phyloP scores from a whole-genome alignment of 1,284 basidiomycete genomes.

The Puccinia novopanici region DNA sequence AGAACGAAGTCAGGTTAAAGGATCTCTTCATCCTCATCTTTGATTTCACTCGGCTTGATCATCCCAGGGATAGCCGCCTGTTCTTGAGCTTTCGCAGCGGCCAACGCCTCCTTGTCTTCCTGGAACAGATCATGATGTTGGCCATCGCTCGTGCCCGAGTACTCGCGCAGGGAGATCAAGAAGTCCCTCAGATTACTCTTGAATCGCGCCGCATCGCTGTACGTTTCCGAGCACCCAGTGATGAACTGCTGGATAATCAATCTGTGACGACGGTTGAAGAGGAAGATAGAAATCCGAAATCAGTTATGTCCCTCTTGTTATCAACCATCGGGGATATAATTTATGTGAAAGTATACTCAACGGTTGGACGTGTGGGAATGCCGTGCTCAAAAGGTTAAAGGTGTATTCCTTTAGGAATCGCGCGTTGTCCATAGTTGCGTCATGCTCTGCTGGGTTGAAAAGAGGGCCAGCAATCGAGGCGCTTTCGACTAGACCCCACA shows the following conservation, averaged over 20 bases:
- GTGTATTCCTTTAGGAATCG: slow-evolving; percentile 85
- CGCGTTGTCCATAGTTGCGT: slow-evolving; percentile 77
- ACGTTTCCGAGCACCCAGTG: slow-evolving; percentile 76
- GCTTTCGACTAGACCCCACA: slow-evolving; percentile 90
- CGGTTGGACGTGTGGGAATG: slow-evolving; percentile 82
- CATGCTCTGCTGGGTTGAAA: slow-evolving; percentile 62
- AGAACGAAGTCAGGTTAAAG: slow-evolving; percentile 53
- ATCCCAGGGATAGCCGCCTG: slow-evolving; percentile 95
- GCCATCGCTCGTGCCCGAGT: slow-evolving; percentile 64
- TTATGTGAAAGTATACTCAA: slow-evolving; percentile 25
- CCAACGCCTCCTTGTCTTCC: slow-evolving; percentile 88
- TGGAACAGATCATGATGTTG: slow-evolving; percentile 80
- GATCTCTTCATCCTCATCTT: slow-evolving; percentile 78
- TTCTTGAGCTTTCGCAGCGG: slow-evolving; percentile 68
- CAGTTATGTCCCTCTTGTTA: background rate
- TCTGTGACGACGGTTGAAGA: background rate
- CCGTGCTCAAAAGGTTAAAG: slow-evolving; percentile 77
- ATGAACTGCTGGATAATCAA: slow-evolving; percentile 78
- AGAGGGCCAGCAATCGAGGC: slow-evolving; percentile 80
- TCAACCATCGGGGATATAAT: background rate
- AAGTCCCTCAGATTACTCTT: slow-evolving; percentile 69
- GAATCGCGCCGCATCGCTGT: slow-evolving; percentile 85
- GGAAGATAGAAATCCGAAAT: background rate
- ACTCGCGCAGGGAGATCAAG: slow-evolving; percentile 69
- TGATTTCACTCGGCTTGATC: slow-evolving; percentile 81